Conservation (phyloP, 106 monocot genomes). For the Allium cepa region DNA sequence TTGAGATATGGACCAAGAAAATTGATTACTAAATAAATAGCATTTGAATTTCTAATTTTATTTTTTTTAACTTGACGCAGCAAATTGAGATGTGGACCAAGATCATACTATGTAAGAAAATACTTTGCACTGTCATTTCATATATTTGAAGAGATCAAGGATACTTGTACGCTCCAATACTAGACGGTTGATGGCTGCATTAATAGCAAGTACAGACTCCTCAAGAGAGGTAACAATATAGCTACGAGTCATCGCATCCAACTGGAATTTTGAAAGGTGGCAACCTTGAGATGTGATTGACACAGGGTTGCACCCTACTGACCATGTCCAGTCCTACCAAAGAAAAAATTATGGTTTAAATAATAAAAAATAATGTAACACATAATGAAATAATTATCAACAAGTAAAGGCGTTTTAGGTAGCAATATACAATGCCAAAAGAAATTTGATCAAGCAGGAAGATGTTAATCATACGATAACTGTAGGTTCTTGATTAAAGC, state of each 20-base stretch:
- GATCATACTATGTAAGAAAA: neutral
- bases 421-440: no score
- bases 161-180: conserved; percentile 91
- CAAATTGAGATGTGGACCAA: neutral
- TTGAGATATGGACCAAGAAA: no score
- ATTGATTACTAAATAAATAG: no score
- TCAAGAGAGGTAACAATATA: conserved; percentile 87
- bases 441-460: no score
- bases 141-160: conserved; percentile 28
- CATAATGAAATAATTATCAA: no score
- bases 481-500: no score
- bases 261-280: conserved; percentile 73
- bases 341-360: neutral
- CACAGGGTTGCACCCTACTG: conserved; percentile 89
- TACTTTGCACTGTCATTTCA: neutral
- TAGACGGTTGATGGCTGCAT: conserved; percentile 72
- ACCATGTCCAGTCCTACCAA: conserved; percentile 92
- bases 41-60: no score
- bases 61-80: no score
- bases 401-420: no score
- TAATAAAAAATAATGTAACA: neutral
- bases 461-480: no score
- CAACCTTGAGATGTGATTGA: conserved; percentile 88
- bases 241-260: conserved; percentile 76
- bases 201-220: conserved; percentile 77